These are phyloP conservation scores for Leucosporidium creatinivorum DNA, from an alignment of 768 basidiomycete genomes.

Conservation along the genomic window DNA sequence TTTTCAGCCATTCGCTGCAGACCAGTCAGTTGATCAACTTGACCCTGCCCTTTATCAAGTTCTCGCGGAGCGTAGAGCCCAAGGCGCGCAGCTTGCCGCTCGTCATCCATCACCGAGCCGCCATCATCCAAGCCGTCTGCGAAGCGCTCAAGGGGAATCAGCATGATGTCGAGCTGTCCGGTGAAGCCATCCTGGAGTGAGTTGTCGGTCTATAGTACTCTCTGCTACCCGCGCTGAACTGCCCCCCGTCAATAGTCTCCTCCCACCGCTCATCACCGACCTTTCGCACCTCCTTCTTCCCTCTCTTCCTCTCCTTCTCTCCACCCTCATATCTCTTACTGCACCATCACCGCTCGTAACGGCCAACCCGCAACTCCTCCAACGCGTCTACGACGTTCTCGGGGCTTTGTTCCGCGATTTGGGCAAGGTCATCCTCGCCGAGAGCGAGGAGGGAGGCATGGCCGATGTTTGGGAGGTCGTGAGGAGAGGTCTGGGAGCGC, in stretches of 20 bases:
- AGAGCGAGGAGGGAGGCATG: slow-evolving; percentile 7
- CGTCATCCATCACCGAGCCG: slow-evolving; percentile 69
- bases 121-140: slow-evolving; percentile 48
- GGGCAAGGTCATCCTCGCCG: slow-evolving; percentile 17
- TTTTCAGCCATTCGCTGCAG: slow-evolving; percentile 65
- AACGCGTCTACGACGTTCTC: slow-evolving; percentile 31
- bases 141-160: slow-evolving; percentile 3
- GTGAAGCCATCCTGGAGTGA: slow-evolving; percentile 30
- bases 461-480: slow-evolving; percentile 23
- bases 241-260: slow-evolving; percentile 8
- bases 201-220: background rate
- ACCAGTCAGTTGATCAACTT: slow-evolving; percentile 77
- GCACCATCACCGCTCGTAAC: slow-evolving; percentile 25
- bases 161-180: slow-evolving; percentile 25
- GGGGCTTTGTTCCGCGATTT: slow-evolving; percentile 30
- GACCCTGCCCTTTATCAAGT: slow-evolving; percentile 63
- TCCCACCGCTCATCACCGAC: slow-evolving; percentile 31
- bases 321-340: slow-evolving; percentile 31
- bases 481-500: slow-evolving; percentile 25
- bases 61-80: slow-evolving; percentile 55
- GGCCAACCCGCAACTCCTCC: slow-evolving; percentile 30
- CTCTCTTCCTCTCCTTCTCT: slow-evolving; percentile 21
- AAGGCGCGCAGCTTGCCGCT: slow-evolving; percentile 70
- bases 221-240: background rate
- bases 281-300: slow-evolving; percentile 24